Evolutionary conservation across 208 protist genomes (phyloP), one percentile per base, ranked within the genome.

Genomic region (Phytomonas francai): DNA sequence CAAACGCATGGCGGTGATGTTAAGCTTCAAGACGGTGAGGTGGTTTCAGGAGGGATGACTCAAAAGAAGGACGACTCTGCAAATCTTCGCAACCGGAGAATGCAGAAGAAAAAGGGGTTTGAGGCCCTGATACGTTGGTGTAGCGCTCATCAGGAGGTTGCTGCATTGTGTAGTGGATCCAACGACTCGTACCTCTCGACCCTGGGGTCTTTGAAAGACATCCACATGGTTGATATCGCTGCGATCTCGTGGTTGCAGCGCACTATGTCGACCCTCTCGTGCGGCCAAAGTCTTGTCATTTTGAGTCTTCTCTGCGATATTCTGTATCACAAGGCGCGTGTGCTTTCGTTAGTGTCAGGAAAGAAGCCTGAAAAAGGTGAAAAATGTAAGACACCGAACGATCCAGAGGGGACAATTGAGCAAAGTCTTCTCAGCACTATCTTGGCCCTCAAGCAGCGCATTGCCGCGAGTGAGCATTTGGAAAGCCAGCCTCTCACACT

Each of bases 291-390:
- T 32, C 70, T 96, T 14, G 78, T 93, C 28, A 65, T 93, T 0
- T 66, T 88, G 25, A 80, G 79, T 32, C 86, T 93, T 59, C 65
- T 96, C 29, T 87, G 76, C 57, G 87, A 96, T 36, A 75, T 92
- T 3, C 71, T 87, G 19, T 58, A 61, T 31, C 32, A 63, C 19
- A 63, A 51, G 22, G 59, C 22, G 22, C 59, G 34, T 7, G 22
- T 63, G 19, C 16, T 12, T 62, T 62, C 16, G 7, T 36, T 63
- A 34, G 22, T 6, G 25, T 49, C 36, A 25, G 34, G 19, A 22
- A 63, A 25, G 1, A 63, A 63, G 59, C 25, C 16, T 19, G 16
- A 1, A 7, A 6, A 45, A 56, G 22, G 25, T 63, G 59, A 58
- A 22, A 6, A 58, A 63, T 25, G 12, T 7, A 19, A 22, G 11